These are phyloP conservation scores for Naganishia cerealis DNA, from an alignment of 1,284 basidiomycete species.

Conservation along the genomic window DNA sequence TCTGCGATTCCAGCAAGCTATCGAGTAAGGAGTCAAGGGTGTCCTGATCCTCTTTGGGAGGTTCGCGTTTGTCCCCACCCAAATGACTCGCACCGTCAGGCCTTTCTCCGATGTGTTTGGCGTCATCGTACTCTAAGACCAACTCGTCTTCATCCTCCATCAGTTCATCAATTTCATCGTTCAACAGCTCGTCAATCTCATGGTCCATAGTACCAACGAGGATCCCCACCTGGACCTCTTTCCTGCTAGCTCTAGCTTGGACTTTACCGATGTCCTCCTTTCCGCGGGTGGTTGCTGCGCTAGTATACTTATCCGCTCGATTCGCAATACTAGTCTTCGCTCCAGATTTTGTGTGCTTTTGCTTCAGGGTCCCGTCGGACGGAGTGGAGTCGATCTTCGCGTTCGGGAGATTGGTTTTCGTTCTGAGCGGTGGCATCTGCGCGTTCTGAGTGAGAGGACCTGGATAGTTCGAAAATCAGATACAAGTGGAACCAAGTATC, in stretches of 20 bases:
- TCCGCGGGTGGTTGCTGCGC: neutral
- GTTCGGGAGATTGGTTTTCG: slow-evolving; percentile 15
- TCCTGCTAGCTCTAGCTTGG: slow-evolving; percentile 4
- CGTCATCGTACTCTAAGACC: too few relatives aligned
- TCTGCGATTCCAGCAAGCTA: neutral
- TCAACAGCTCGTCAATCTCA: neutral
- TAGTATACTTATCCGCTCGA: neutral
- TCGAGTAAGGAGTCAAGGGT: slow-evolving; percentile 6
- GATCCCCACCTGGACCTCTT: slow-evolving; percentile 4
- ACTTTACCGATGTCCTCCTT: neutral
- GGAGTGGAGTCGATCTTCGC: neutral
- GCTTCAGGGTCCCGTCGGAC: neutral
- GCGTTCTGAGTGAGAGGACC: too few relatives aligned
- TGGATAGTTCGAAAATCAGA: too few relatives aligned
- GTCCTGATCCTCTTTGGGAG: neutral
- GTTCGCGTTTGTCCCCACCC: neutral
- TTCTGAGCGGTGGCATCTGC: slow-evolving; percentile 11
- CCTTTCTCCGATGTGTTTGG: neutral
- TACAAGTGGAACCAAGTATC: too few relatives aligned
- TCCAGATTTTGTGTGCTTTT: neutral
- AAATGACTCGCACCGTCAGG: neutral
- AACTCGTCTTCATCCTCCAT: neutral
- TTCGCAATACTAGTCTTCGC: neutral
- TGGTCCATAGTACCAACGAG: neutral
- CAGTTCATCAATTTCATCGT: neutral